These are phyloP conservation scores for Mortierella sp. DNA, from an alignment of 371 early-diverging fungal species.

Conservation along the genomic window DNA sequence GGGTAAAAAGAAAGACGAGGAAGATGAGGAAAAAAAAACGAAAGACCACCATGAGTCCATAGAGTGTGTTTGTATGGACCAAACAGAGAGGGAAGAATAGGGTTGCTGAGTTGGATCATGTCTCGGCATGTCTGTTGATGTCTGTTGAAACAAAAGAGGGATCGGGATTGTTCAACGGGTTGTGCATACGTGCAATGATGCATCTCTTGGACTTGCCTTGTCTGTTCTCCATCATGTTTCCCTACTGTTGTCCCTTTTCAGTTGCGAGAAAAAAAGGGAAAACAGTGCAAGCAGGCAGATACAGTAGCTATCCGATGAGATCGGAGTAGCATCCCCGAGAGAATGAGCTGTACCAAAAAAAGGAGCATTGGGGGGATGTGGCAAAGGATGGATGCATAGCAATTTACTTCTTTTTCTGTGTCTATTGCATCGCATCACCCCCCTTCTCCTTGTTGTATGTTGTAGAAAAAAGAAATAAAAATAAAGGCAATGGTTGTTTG, in stretches of 20 bases:
- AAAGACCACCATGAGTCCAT: background rate
- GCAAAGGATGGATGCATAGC: background rate
- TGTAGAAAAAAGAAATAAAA: background rate
- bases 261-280: background rate
- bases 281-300: too few species aligned
- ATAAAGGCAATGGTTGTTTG: background rate
- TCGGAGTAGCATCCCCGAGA: background rate
- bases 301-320: too few species aligned
- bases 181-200: background rate
- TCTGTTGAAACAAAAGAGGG: background rate
- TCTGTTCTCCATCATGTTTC: background rate
- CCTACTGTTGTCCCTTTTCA: background rate
- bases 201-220: background rate
- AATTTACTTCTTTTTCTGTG: background rate
- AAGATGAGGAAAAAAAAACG: too few species aligned
- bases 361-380: background rate
- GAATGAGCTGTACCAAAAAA: background rate
- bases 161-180: background rate
- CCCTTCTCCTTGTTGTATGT: background rate
- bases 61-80: background rate
- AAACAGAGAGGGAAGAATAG: background rate
- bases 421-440: background rate
- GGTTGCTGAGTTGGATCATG: conserved; percentile 8
- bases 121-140: too few species aligned
- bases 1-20: background rate